Evolutionary conservation across 306 rosid genomes (phyloP), one percentile per base, ranked within the genome.

Genomic region (Sicyos baderoa): DNA sequence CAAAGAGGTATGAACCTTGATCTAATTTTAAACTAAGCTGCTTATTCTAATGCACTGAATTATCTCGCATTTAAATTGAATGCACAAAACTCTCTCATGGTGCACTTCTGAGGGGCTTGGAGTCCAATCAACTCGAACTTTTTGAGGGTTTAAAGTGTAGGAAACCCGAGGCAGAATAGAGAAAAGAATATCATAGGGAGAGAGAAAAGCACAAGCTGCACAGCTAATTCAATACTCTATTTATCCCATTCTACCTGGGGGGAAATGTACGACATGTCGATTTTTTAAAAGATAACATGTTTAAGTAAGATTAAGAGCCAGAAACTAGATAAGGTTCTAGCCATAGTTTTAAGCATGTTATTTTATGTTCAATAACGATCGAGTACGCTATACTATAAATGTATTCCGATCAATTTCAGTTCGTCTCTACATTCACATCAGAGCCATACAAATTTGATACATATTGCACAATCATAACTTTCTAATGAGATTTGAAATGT

Each of bases 1-100:
- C 19, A 65, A 40, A 27, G 70, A 44, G 70, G 32, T 44, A 42
- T 64, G 53, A 2, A 19, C 53, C 70, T 64, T 64, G 35, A 13
- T 29, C 53, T 4, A 19, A 64, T 1, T 64, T 40, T 11, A 64
- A 42, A 45, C 22, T 19, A 44, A 44, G 11, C 35, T 19, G 17
- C 16, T 3, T 45, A 19, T 13, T 64, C 53, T 42, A 64, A 44
- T 40, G 6, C 70, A 64, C 54, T 65, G 0, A 21, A 42, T 23
- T 12, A 64, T 64, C 35, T 19, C 70, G 12, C 6, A 42, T 47
- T 48, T 19, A 64, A 19, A 42, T 44, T 45, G 54, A 64, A 64
- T 40, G 13, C 35, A 44, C 7, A 22, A 65, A 21, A 45, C 12
- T 65, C 14, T 35, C 54, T 62, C 49, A 17, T 19, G 70, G 52